Base-by-base conservation (phyloP, 345 rosid species). In the Lenwebbia sp. region DNA sequence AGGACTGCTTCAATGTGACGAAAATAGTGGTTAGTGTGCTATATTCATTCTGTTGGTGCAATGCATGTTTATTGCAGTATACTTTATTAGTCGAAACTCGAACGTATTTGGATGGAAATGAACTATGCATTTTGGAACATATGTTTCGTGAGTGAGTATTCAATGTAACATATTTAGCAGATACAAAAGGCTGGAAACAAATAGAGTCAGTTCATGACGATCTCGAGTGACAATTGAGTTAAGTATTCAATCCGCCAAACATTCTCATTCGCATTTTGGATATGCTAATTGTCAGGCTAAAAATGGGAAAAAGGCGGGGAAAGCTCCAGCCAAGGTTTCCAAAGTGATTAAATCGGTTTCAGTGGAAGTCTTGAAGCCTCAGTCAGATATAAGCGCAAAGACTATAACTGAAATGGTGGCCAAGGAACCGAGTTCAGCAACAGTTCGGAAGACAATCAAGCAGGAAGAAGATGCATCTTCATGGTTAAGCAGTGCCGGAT, bases 11-110 rank as follows among this genome's bases (percentile, higher is more conserved):
- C 85, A 92, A 87, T 85, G 92, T 93, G 85, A 82, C 91, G 47
- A 92, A 92, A 88, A 82, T 90, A 86, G 91, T 94, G 96, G 99
- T 93, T 76, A 81, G 88, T 75, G 28, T 83, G 81, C 81, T 83
- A 83, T 65, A 54, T 74, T 57, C 87, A 85, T 54, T 65, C n/a
- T 28, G 26, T 78, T 50, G 56, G n/a, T 57, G 60, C 60, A 56
- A 56, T 56, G 60, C 60, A 25, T 23, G 60, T 56, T 55, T 22
- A 25, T 25, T 5, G 12, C 58, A 55, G 58, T 9, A 56, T 25
- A 56, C 60, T 25, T 56, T 56, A 10, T 25, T 10, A 56, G n/a
- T 56, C 5, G 60, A 56, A 56, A 10, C 60, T 56, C 6, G n/a
- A 56, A 56, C 5, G 5, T 56, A 25, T 56, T 4, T 23, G n/a